Percentiles rank a stretch among this genome's conserved stretches.
phyloP scores from a whole-genome alignment of 306 rosid genomes.

The Dalbergia cultrata region DNA sequence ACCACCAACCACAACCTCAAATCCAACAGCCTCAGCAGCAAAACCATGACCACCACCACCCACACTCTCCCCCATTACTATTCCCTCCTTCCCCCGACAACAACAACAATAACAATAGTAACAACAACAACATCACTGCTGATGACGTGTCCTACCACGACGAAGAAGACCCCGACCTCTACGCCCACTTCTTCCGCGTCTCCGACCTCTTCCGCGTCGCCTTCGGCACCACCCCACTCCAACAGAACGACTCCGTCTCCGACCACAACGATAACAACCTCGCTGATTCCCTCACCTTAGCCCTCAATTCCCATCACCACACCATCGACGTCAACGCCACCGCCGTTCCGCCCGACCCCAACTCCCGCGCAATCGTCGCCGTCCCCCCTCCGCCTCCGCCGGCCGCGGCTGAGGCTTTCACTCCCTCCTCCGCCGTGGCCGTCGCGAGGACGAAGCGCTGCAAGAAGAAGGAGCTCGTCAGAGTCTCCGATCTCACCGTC shows the following conservation, averaged over 20 bases:
- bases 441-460: not conserved
- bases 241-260: not conserved
- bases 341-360: constrained; percentile 27
- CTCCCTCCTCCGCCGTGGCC: constrained; percentile 9
- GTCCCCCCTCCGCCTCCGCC: constrained; percentile 48
- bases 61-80: constrained; percentile 15
- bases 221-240: constrained; percentile 49
- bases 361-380: constrained; percentile 70
- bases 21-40: constrained; percentile 28
- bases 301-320: not conserved
- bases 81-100: constrained; percentile 18
- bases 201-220: constrained; percentile 74
- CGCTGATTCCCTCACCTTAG: too few species aligned
- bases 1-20: constrained; percentile 18
- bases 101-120: too few species aligned
- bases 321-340: not conserved
- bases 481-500: constrained; percentile 64
- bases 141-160: constrained; percentile 25
- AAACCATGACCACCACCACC: constrained; percentile 36
- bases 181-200: constrained; percentile 72
- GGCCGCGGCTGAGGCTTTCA: not conserved
- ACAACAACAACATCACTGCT: too few species aligned
- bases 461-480: constrained; percentile 69
- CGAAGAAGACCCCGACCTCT: constrained; percentile 54
- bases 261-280: not conserved